Conservation (phyloP, 768 basidiomycete species). For the Suillus fuscotomentosus region DNA sequence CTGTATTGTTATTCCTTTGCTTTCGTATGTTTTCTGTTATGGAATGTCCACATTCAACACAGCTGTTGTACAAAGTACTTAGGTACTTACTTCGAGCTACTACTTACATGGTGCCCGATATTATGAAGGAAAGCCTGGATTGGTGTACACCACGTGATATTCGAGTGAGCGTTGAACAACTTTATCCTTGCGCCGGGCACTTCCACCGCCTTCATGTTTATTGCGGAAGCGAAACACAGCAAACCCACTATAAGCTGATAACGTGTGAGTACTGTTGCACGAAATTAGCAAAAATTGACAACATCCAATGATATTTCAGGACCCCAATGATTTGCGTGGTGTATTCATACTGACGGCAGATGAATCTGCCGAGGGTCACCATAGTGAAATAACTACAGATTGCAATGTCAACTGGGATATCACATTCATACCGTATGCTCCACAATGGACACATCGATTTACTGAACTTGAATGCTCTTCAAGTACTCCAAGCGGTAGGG, state of each 20-base stretch:
- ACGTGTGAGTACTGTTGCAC: background rate
- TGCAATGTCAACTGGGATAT: background rate
- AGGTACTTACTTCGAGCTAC: background rate
- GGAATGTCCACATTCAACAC: background rate
- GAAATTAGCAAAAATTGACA: background rate
- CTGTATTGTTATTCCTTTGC: conserved; percentile 21
- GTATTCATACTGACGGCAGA: background rate
- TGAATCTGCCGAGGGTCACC: background rate
- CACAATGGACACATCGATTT: background rate
- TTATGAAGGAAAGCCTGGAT: background rate
- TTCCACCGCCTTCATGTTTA: background rate
- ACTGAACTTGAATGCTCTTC: conserved; percentile 41
- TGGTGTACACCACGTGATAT: background rate
- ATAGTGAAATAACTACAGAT: background rate
- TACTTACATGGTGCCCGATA: background rate
- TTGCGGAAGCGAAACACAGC: background rate
- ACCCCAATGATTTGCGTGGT: background rate
- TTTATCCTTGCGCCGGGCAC: background rate
- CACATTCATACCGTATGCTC: background rate
- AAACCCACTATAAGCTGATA: background rate
- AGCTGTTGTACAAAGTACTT: background rate
- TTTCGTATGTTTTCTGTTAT: background rate
- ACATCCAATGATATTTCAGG: background rate
- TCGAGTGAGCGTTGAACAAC: background rate
- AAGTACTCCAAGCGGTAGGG: conserved; percentile 61